Conservation (phyloP, 2,329 filamentous ascomycete species). For the Blastomyces parvus region DNA sequence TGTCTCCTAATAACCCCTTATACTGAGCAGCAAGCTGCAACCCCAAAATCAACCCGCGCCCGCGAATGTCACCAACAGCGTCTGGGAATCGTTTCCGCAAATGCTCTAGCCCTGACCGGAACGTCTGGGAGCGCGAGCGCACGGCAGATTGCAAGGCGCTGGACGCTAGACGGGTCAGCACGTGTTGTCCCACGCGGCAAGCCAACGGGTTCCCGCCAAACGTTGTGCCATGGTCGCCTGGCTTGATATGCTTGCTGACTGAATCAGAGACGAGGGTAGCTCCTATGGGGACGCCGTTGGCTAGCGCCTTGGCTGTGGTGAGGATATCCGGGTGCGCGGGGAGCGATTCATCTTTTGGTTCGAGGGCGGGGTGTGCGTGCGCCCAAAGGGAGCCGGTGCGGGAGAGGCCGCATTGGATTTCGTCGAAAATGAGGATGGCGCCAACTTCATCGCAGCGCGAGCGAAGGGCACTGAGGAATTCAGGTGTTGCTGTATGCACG, state of each 20-base stretch:
- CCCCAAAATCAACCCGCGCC: slow-evolving; percentile 76
- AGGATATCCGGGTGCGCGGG: slow-evolving; percentile 88
- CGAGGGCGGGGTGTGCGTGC: slow-evolving; percentile 58
- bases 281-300: slow-evolving; percentile 92
- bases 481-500: slow-evolving; percentile 70
- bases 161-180: slow-evolving; percentile 67
- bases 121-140: slow-evolving; percentile 53
- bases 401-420: slow-evolving; percentile 90
- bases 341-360: slow-evolving; percentile 26
- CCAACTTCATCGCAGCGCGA: slow-evolving; percentile 76
- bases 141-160: slow-evolving; percentile 61
- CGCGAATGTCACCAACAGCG: slow-evolving; percentile 68
- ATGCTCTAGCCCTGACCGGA: slow-evolving; percentile 48
- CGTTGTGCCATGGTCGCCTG: slow-evolving; percentile 85
- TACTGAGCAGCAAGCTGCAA: slow-evolving; percentile 67
- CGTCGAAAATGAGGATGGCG: slow-evolving; percentile 84
- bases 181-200: slow-evolving; percentile 73
- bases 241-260: slow-evolving; percentile 60
- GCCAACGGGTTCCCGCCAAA: slow-evolving; percentile 89
- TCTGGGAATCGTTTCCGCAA: slow-evolving; percentile 56
- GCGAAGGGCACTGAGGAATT: slow-evolving; percentile 77
- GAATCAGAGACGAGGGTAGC: slow-evolving; percentile 60
- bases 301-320: slow-evolving; percentile 89
- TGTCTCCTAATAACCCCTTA: slow-evolving; percentile 41
- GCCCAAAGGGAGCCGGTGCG: slow-evolving; percentile 89